phyloP scores from a whole-genome alignment of 805 yeast species.

The Pichia exigua region DNA sequence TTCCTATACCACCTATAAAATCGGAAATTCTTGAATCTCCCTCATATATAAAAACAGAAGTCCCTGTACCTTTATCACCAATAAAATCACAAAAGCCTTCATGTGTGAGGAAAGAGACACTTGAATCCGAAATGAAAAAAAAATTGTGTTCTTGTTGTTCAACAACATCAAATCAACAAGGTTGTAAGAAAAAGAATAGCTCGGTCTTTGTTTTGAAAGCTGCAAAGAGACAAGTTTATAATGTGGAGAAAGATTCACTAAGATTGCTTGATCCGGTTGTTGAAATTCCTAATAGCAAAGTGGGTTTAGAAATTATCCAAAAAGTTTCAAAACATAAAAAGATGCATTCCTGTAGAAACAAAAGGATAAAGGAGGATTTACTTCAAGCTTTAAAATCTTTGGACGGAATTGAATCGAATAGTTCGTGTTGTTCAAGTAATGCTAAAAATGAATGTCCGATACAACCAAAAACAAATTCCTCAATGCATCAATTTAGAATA shows the following conservation, averaged over 20 bases:
- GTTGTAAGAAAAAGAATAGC: constrained; percentile 7
- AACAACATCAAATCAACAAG: neutral
- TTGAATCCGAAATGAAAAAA: neutral
- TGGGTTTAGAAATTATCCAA: constrained; percentile 25
- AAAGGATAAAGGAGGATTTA: neutral
- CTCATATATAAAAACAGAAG: neutral
- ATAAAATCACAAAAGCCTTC: neutral
- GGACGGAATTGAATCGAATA: neutral
- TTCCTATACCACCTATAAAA: neutral
- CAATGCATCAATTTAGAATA: constrained; percentile 1
- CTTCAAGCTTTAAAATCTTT: neutral
- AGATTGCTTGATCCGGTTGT: constrained; percentile 27
- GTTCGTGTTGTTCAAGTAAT: neutral
- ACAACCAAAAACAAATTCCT: neutral
- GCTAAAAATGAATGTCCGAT: neutral
- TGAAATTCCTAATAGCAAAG: constrained; percentile 27
- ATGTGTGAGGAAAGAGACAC: neutral
- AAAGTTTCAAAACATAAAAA: constrained; percentile 14
- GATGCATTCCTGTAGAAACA: constrained; percentile 1
- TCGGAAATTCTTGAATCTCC: neutral
- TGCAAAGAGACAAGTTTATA: constrained; percentile 29
- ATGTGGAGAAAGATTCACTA: constrained; percentile 29
- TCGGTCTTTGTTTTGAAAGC: constrained; percentile 29
- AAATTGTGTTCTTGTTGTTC: neutral
- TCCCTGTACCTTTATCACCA: neutral